Percentiles rank a stretch among this genome's conserved stretches.
phyloP scores from a whole-genome alignment of 2,329 filamentous ascomycete species.

The Sclerotinia borealis region DNA sequence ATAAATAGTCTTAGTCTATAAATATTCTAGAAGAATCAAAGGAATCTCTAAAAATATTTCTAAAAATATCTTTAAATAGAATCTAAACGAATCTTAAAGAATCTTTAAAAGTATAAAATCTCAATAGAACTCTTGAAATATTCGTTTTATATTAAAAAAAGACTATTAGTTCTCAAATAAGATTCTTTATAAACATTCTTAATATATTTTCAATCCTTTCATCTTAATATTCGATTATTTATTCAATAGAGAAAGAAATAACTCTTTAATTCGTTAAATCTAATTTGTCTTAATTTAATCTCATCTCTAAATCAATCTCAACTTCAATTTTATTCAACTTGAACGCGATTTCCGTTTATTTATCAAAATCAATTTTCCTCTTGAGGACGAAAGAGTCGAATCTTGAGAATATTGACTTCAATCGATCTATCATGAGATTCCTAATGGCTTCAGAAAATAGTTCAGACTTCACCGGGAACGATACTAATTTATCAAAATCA shows the following conservation, averaged over 20 bases:
- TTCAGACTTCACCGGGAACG: background rate
- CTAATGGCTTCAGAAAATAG: background rate
- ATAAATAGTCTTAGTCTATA: no score
- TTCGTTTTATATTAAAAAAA: no score
- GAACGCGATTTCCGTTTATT: background rate
- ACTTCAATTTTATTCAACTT: background rate
- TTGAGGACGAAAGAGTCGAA: background rate
- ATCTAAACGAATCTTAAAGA: background rate
- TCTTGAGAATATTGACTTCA: background rate
- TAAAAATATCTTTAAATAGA: background rate
- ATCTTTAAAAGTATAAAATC: no score
- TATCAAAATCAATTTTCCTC: background rate
- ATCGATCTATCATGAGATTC: background rate
- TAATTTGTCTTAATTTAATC: background rate
- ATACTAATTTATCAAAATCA: conserved; percentile 1
- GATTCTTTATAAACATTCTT: background rate
- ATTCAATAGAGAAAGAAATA: background rate
- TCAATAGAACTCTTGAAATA: no score
- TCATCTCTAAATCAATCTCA: background rate
- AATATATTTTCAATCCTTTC: no score
- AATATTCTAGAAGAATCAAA: no score
- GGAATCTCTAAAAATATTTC: no score
- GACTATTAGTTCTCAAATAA: no score
- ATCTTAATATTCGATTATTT: background rate
- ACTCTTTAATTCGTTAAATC: background rate